phyloP scores from a whole-genome alignment of 2,329 filamentous ascomycete genomes.

The Fusarium gaditjirri region DNA sequence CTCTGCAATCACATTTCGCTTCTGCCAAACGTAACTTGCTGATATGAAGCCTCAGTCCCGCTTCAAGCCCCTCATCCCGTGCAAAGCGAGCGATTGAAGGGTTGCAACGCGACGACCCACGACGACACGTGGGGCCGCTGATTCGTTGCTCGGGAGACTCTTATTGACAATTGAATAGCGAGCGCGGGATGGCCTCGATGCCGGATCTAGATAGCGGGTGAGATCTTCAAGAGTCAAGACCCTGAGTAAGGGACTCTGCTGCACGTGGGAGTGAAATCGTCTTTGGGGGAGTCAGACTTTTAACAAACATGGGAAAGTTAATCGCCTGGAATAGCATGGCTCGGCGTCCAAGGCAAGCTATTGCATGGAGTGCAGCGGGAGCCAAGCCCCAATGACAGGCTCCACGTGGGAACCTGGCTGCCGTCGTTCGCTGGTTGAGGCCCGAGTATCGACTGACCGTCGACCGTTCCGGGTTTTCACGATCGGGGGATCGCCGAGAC shows the following conservation, averaged over 20 bases:
- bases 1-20: constrained; percentile 29
- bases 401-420: constrained; percentile 37
- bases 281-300: background rate
- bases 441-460: background rate
- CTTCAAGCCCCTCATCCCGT: constrained; percentile 16
- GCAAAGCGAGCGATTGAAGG: background rate
- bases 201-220: constrained; percentile 7
- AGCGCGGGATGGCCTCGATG: constrained; percentile 10
- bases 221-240: background rate
- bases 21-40: constrained; percentile 32
- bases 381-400: constrained; percentile 37
- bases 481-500: constrained; percentile 1
- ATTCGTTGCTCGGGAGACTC: constrained; percentile 40
- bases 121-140: constrained; percentile 46
- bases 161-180: constrained; percentile 12
- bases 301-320: constrained; percentile 3
- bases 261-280: constrained; percentile 23
- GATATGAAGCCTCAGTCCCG: constrained; percentile 18
- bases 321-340: background rate
- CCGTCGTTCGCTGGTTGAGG: constrained; percentile 31
- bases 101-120: constrained; percentile 26
- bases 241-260: background rate
- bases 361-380: constrained; percentile 20
- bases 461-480: background rate
- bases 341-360: background rate